Evolutionary conservation across 2,329 filamentous ascomycete genomes (phyloP).

Genomic region (Fusarium camptoceras): DNA sequence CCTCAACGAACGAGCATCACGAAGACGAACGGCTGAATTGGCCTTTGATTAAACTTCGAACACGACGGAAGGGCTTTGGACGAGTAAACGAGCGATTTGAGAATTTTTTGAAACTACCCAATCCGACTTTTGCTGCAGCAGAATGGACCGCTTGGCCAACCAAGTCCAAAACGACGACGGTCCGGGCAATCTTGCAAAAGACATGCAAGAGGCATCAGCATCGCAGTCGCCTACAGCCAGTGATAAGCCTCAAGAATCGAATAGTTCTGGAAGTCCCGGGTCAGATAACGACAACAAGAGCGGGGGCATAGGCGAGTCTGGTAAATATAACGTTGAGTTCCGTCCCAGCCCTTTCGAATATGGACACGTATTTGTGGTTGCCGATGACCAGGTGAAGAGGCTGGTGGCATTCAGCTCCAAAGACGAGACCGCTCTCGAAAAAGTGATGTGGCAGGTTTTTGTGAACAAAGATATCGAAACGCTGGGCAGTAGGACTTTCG

Average conservation of each 20-base stretch:
- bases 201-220: not conserved
- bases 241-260: not conserved
- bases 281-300: not conserved
- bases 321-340: not conserved
- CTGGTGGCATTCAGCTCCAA: not conserved
- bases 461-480: too few relatives aligned
- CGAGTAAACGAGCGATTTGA: not conserved
- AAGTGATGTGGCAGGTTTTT: slow-evolving; percentile 7
- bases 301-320: not conserved
- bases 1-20: not conserved
- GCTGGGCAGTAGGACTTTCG: not conserved
- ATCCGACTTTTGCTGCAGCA: not conserved
- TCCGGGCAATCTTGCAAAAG: not conserved
- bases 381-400: not conserved
- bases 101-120: not conserved
- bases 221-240: not conserved
- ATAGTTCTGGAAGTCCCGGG: not conserved
- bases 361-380: not conserved
- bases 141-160: slow-evolving; percentile 29
- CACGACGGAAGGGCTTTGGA: not conserved
- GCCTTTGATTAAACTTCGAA: not conserved
- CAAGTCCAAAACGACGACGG: slow-evolving; percentile 4
- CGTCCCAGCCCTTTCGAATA: not conserved
- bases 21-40: slow-evolving; percentile 10
- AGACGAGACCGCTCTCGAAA: not conserved